Percentiles rank a stretch among this genome's conserved stretches.
These are phyloP conservation scores for Colletotrichum cereale DNA, from an alignment of 2,329 filamentous ascomycete genomes.

Conservation along the genomic window DNA sequence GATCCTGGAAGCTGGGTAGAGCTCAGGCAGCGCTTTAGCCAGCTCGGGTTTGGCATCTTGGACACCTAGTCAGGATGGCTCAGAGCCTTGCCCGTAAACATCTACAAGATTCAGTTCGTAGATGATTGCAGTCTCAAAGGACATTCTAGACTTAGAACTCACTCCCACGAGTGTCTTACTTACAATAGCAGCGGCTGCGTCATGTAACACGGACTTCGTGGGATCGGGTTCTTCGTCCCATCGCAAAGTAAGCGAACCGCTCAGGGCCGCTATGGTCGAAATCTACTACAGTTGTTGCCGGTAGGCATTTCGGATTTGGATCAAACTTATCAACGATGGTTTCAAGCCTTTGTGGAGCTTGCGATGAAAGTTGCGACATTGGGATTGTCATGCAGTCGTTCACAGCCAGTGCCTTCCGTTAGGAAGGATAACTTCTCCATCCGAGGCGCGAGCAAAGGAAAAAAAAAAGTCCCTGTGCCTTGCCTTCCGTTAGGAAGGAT, in stretches of 20 bases:
- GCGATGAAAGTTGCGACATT: too few relatives aligned
- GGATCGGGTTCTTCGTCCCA: conserved; percentile 57
- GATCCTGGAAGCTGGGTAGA: not conserved
- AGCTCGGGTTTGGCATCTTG: not conserved
- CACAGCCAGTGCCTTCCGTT: too few relatives aligned
- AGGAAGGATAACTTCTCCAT: too few relatives aligned
- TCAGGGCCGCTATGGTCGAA: conserved; percentile 59
- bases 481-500: too few relatives aligned
- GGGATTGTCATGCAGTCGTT: too few relatives aligned
- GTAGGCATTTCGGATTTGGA: conserved; percentile 55
- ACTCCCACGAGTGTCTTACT: conserved; percentile 65
- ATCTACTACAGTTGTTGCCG: conserved; percentile 59
- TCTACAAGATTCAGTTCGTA: not conserved
- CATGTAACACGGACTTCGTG: too few relatives aligned
- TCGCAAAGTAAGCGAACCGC: conserved; percentile 62
- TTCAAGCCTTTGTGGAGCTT: too few relatives aligned
- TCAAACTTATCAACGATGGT: too few relatives aligned
- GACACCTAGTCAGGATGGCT: not conserved
- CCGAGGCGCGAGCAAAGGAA: too few relatives aligned
- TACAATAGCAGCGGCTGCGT: too few relatives aligned
- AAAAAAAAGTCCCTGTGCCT: too few relatives aligned
- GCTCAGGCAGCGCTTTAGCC: not conserved
- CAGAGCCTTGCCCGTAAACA: not conserved
- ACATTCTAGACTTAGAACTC: conserved; percentile 46
- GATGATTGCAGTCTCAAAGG: not conserved